Evolutionary conservation across 495 filamentous ascomycete genomes (phyloP).

Genomic region (Aspergillus sclerotiicarbonarius): DNA sequence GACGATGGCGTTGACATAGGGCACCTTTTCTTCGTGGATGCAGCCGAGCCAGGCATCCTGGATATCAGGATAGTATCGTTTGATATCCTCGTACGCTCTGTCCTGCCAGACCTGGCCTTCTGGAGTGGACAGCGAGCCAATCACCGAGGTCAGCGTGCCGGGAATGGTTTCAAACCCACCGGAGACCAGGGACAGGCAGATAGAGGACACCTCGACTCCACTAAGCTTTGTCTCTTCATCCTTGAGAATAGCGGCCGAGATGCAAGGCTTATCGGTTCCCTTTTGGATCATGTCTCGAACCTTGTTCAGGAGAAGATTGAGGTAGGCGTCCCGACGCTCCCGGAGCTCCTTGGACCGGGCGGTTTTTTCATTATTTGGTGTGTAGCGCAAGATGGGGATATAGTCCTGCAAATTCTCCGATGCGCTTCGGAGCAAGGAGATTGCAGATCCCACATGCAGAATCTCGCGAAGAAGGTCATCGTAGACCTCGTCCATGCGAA

Average conservation of each 20-base stretch:
- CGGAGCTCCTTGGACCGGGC: constrained; percentile 44
- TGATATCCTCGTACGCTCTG: constrained; percentile 54
- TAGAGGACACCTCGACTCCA: constrained; percentile 48
- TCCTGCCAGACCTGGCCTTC: constrained; percentile 52
- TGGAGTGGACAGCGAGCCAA: constrained; percentile 46
- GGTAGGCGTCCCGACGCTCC: constrained; percentile 43
- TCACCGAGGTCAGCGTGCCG: constrained; percentile 45
- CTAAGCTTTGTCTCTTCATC: constrained; percentile 49
- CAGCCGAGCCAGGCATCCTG: constrained; percentile 48
- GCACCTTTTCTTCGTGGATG: constrained; percentile 47
- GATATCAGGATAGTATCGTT: constrained; percentile 43
- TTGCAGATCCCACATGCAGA: constrained; percentile 48
- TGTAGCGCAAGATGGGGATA: constrained; percentile 44
- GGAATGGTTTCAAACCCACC: constrained; percentile 55
- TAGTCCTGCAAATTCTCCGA: constrained; percentile 54
- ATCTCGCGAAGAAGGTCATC: constrained; percentile 51
- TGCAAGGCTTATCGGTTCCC: constrained; percentile 53
- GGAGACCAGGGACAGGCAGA: constrained; percentile 50
- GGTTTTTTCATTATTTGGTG: constrained; percentile 50
- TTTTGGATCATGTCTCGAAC: constrained; percentile 47
- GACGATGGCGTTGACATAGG: constrained; percentile 49
- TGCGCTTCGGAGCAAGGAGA: constrained; percentile 47
- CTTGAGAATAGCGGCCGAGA: constrained; percentile 49
- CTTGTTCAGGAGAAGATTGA: constrained; percentile 46
- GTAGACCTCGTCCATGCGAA: constrained; percentile 52